Evolutionary conservation across 1,139 yeast genomes (phyloP), one percentile per base, ranked within the genome.

Genomic region (Geotrichum histeridarum): DNA sequence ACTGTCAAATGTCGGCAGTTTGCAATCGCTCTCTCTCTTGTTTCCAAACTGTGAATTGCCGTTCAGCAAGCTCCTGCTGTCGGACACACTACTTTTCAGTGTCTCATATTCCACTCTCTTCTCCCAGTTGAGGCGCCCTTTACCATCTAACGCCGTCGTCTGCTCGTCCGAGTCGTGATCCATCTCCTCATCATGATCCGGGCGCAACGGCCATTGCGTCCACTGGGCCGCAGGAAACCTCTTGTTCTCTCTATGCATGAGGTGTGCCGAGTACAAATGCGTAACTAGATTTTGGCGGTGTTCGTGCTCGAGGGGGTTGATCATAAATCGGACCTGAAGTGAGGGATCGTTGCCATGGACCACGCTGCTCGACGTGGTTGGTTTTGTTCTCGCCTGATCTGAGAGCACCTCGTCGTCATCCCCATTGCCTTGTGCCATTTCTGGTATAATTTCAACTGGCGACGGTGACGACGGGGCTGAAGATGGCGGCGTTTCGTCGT

Each of bases 261-360:
- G 54, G 51, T 57, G 59, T 11, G 65, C 62, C 8, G 67, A 58
- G 50, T 65, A 67, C 14, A 68, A 56, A 54, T 68, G 72, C 36
- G 61, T 59, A 8, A 70, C 56, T 15, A 67, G 57, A 46, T 67
- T 60, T 2, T 8, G 18, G 14, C 43, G 36, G 30, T 14, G 30
- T 3, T 14, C 27, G 42, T 12, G 2, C 9, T 38, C 50, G 5
- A 47, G 42, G 2, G 50, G 50, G 27, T 33, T 37, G n/a, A 38
- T 33, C 6, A 47, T 8, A 11, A 47, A 47, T 38, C 31, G 30
- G 12, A 22, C 38, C 15, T 18, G 30, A n/a, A 43, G 30, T 9
- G 38, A 32, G 11, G 38, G 38, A 11, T 43, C 15, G 27, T 30
- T 43, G 8, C 47, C 47, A 31, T 43, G 47, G 30, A 43, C 47